phyloP scores from a whole-genome alignment of 2,329 filamentous ascomycete species.

The Neonectria neomacrospora region DNA sequence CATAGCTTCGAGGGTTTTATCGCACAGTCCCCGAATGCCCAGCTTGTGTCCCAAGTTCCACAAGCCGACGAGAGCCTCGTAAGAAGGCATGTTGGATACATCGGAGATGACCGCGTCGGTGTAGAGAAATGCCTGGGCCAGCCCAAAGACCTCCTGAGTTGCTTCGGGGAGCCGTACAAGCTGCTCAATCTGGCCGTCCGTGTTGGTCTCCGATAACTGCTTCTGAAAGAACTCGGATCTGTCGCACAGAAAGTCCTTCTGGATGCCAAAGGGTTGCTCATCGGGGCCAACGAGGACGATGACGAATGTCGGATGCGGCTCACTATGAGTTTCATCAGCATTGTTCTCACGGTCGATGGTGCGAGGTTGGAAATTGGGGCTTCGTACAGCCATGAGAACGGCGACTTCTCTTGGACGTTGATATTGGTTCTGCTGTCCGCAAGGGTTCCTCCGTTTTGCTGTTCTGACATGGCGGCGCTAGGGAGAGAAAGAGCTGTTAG shows the following conservation, averaged over 20 bases:
- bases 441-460: constrained; percentile 22
- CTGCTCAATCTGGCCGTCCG: constrained; percentile 58
- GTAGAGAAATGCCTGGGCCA: constrained; percentile 65
- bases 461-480: constrained; percentile 32
- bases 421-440: constrained; percentile 23
- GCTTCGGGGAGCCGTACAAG: constrained; percentile 62
- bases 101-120: constrained; percentile 60
- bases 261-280: constrained; percentile 66
- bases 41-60: constrained; percentile 68
- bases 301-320: constrained; percentile 66
- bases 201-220: constrained; percentile 53
- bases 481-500: not conserved
- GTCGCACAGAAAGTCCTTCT: constrained; percentile 67
- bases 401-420: constrained; percentile 28
- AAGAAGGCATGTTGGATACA: constrained; percentile 57
- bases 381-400: constrained; percentile 55
- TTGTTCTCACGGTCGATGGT: not conserved
- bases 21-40: constrained; percentile 65
- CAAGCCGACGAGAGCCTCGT: constrained; percentile 64
- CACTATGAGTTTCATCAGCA: constrained; percentile 48
- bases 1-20: constrained; percentile 68
- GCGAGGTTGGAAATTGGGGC: not conserved
- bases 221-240: constrained; percentile 61
- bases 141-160: constrained; percentile 63
- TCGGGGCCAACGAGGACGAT: constrained; percentile 65